Base-by-base conservation (phyloP, 768 basidiomycete genomes). In the Pleurotus tuber-regium region DNA sequence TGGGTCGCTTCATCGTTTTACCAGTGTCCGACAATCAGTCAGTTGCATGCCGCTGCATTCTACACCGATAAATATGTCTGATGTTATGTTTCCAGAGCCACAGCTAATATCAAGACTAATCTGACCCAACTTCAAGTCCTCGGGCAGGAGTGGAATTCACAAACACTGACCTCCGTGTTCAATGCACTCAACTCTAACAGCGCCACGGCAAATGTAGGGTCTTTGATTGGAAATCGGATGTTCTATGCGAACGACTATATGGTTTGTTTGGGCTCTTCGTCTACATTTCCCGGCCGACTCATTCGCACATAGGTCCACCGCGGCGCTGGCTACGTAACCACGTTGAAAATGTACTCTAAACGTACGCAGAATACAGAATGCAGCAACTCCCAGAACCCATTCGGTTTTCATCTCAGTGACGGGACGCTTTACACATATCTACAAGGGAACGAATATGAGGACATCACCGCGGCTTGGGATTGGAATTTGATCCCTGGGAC, bases 401-500 rank as follows among this genome's bases (percentile, higher is more conserved):
- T 70, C 16, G 78, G 76, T 1, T 79, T 79, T 62, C 80, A 82
- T 53, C 64, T 82, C 2, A 64, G 75, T 1, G 76, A 79, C 44
- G 80, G 80, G 1, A 70, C 73, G 0, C 57, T 75, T 7, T 80
- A 77, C 59, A 79, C 74, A 0, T 79, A 80, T 59, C 54, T 75
- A 18, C 57, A 61, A 52, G 79, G 79, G 7, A 62, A 69, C 57
- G 80, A 82, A 55, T 59, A 59, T 33, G 55, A 59, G 52, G 78
- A 82, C 54, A 79, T 79, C 24, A 66, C 73, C 7, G 78, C 72
- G 0, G 69, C 75, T 1, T 82, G 80, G 80, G 78, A 82, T 57
- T 82, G 80, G 80, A 78, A 80, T 50, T 66, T 80, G 21, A 74
- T 82, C 25, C 80, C 80, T 8, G 80, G 80, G 1, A 69, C 61